Conservation (phyloP, 345 rosid species). For the Populus nigra region DNA sequence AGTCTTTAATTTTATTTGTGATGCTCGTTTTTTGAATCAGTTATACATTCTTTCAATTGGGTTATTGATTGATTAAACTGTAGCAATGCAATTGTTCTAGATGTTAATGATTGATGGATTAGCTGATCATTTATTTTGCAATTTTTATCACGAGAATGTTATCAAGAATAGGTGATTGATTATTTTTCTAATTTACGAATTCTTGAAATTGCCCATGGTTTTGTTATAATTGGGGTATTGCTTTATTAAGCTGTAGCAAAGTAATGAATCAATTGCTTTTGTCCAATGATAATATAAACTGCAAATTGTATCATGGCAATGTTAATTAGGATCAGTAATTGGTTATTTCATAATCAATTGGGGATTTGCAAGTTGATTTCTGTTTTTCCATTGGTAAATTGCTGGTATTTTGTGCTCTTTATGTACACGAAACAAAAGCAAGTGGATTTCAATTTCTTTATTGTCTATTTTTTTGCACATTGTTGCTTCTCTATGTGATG, state of each 20-base stretch:
- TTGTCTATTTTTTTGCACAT: background rate
- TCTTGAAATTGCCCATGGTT: background rate
- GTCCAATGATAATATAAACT: background rate
- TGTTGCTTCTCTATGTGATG: background rate
- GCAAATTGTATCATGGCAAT: background rate
- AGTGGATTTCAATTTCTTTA: background rate
- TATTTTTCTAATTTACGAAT: background rate
- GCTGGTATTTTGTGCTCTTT: background rate
- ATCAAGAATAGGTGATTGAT: background rate
- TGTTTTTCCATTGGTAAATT: background rate
- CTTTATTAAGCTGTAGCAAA: background rate
- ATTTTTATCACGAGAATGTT: background rate
- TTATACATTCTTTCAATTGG: background rate
- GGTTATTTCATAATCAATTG: background rate
- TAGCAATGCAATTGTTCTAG: background rate
- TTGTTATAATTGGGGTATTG: background rate
- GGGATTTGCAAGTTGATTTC: background rate
- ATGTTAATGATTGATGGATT: background rate
- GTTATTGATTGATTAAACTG: background rate
- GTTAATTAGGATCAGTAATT: background rate
- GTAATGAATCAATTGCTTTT: background rate
- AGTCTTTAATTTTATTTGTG: constrained; percentile 22
- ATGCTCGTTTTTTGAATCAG: too few species aligned
- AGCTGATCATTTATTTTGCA: background rate
- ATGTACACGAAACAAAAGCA: background rate